Conservation (phyloP, 2,329 filamentous ascomycete genomes). For the Paecilomyces fulvus region DNA sequence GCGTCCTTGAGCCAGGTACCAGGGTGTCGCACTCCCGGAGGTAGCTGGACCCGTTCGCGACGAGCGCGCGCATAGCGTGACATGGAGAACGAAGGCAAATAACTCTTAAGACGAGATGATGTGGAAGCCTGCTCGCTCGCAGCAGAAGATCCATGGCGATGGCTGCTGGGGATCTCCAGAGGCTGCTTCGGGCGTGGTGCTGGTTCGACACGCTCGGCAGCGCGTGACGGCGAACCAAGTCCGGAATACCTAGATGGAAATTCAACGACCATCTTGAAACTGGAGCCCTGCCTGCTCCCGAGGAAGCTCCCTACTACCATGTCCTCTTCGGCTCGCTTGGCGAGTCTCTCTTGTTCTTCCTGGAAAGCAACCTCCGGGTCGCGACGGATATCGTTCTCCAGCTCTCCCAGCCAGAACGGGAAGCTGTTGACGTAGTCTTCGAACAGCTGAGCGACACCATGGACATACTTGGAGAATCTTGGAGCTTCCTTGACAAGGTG, state of each 20-base stretch:
- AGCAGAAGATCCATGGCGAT: not conserved
- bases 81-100: conserved; percentile 75
- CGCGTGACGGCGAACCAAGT: conserved; percentile 12
- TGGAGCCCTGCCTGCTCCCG: conserved; percentile 40
- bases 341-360: conserved; percentile 77
- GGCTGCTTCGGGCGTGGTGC: conserved; percentile 1
- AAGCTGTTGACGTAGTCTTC: conserved; percentile 94
- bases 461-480: conserved; percentile 93
- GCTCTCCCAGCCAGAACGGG: conserved; percentile 88
- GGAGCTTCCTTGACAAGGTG: conserved; percentile 86
- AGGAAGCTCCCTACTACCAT: conserved; percentile 84
- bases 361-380: conserved; percentile 87
- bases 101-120: conserved; percentile 14
- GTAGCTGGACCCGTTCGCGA: conserved; percentile 51
- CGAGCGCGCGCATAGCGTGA: conserved; percentile 60
- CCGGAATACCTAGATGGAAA: conserved; percentile 24
- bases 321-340: conserved; percentile 75
- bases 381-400: conserved; percentile 88
- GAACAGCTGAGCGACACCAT: conserved; percentile 84
- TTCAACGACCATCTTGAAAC: conserved; percentile 20
- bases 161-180: not conserved
- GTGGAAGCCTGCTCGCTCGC: conserved; percentile 2
- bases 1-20: conserved; percentile 88
- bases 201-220: conserved; percentile 1
- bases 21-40: conserved; percentile 81